These are phyloP conservation scores for Parastagonospora avenae DNA, from an alignment of 2,329 filamentous ascomycete genomes.

Conservation along the genomic window DNA sequence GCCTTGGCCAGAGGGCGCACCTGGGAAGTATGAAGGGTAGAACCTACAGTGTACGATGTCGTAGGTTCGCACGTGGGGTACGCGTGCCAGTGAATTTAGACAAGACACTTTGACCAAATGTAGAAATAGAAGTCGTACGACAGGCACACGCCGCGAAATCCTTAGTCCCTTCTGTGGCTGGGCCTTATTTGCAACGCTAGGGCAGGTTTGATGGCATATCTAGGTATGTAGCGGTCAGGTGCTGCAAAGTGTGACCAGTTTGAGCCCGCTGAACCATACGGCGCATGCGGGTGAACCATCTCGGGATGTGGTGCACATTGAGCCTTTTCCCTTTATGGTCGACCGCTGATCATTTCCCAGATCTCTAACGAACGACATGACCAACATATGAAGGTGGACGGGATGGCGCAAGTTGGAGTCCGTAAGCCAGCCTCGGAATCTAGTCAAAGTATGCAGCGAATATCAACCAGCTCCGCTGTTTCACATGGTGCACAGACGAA, in stretches of 20 bases:
- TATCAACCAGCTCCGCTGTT: constrained; percentile 18
- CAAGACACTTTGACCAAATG: constrained; percentile 16
- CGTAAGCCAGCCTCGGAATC: neutral
- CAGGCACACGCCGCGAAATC: constrained; percentile 11
- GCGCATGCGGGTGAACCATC: neutral
- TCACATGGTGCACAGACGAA: constrained; percentile 26
- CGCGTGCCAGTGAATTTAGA: constrained; percentile 21
- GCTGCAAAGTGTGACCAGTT: constrained; percentile 6
- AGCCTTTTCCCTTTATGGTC: neutral
- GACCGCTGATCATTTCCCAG: neutral
- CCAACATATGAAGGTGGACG: neutral
- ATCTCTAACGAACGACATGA: neutral
- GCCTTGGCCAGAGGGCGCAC: neutral
- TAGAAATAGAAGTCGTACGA: constrained; percentile 20
- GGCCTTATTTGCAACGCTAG: constrained; percentile 1
- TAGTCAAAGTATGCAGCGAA: neutral
- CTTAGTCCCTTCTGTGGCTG: constrained; percentile 9
- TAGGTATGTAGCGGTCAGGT: constrained; percentile 3
- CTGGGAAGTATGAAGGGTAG: neutral
- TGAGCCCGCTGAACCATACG: constrained; percentile 7
- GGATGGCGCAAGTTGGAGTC: neutral
- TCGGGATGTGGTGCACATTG: neutral
- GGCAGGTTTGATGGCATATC: neutral
- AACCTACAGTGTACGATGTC: constrained; percentile 12
- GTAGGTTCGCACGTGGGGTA: constrained; percentile 35